phyloP scores from a whole-genome alignment of 2,329 filamentous ascomycete genomes.

The Fusarium aywerte region DNA sequence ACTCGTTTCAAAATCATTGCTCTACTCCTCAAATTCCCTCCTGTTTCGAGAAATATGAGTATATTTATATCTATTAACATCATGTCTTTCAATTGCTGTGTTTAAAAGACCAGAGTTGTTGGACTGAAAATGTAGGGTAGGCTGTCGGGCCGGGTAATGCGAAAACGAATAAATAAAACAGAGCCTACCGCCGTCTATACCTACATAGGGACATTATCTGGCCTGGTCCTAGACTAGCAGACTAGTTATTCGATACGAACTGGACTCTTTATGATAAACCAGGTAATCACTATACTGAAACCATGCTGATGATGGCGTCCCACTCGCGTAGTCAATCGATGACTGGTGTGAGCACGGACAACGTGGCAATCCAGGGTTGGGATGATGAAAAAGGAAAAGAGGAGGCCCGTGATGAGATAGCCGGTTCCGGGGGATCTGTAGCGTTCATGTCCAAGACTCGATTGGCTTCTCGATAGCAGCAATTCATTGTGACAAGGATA shows the following conservation, averaged over 20 bases:
- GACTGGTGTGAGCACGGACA: slow-evolving; percentile 32
- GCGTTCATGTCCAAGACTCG: not conserved
- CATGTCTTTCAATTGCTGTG: not conserved
- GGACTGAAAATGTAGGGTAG: not conserved
- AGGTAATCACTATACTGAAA: not conserved
- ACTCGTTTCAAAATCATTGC: not conserved
- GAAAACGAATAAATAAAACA: not conserved
- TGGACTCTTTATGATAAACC: not conserved
- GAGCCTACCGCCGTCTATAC: not conserved
- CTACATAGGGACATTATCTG: not conserved
- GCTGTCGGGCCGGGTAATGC: fast-evolving
- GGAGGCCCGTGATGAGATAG: slow-evolving; percentile 36
- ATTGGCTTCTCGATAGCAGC: not conserved
- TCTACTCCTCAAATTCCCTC: not conserved
- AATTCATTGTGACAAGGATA: not conserved
- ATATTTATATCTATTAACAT: too few relatives aligned
- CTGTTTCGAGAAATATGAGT: not conserved
- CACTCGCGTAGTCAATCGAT: slow-evolving; percentile 1
- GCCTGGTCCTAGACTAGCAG: not conserved
- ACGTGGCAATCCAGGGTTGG: slow-evolving; percentile 45
- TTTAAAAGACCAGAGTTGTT: not conserved
- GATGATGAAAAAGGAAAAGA: slow-evolving; percentile 26
- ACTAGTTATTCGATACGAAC: too few relatives aligned
- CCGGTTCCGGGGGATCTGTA: slow-evolving; percentile 27
- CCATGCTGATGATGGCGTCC: not conserved